Percentiles rank a stretch among this genome's conserved stretches.
phyloP scores from a whole-genome alignment of 495 filamentous ascomycete species.

The Penicillium alfredii region DNA sequence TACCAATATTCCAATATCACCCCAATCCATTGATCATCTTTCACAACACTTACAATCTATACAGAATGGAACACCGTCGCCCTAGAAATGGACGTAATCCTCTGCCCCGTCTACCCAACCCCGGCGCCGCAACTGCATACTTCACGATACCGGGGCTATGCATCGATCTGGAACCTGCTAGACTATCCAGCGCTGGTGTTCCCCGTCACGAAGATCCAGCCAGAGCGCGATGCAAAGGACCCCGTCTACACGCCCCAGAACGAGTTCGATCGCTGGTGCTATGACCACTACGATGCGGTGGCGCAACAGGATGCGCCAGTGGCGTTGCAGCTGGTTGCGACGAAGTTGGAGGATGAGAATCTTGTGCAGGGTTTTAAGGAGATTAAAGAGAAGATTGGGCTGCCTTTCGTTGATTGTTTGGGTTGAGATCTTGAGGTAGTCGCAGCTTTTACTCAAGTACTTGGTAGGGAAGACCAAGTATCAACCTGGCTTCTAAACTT shows the following conservation, averaged over 20 bases:
- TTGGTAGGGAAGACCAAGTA: no score
- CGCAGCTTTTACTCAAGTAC: no score
- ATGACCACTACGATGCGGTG: conserved; percentile 8
- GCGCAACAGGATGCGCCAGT: conserved; percentile 9
- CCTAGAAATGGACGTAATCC: neutral
- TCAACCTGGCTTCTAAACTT: no score
- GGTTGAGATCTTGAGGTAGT: no score
- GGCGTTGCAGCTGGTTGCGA: conserved; percentile 8
- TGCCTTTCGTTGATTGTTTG: conserved; percentile 5
- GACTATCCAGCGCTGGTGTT: conserved; percentile 56
- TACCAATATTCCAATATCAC: no score
- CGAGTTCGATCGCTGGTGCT: conserved; percentile 7
- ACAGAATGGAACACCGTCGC: conserved; percentile 1
- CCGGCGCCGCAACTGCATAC: neutral
- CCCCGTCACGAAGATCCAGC: conserved; percentile 39
- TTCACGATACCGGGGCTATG: conserved; percentile 55
- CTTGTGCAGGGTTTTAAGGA: neutral
- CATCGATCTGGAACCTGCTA: conserved; percentile 57
- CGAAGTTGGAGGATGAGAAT: conserved; percentile 6
- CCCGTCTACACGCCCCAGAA: conserved; percentile 8
- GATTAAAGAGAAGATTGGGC: conserved; percentile 3
- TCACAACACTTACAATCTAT: no score
- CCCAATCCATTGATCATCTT: no score
- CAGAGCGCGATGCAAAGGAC: conserved; percentile 13
- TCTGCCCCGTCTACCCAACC: conserved; percentile 1